These are phyloP conservation scores for Coemansia sp. DNA, from an alignment of 192 early-diverging fungal species.

Conservation along the genomic window DNA sequence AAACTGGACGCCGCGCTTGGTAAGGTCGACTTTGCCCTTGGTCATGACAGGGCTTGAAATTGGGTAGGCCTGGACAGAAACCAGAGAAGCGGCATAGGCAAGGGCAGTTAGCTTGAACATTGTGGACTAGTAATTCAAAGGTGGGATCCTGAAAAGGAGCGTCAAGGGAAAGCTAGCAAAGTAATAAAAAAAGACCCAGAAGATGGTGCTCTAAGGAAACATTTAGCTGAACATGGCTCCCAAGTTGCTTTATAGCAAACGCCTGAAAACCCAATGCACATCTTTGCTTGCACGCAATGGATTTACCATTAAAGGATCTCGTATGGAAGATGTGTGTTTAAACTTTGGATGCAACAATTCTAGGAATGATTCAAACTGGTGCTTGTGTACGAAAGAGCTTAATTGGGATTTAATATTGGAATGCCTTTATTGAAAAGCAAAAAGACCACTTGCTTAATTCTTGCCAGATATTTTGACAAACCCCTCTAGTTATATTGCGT, in stretches of 20 bases:
- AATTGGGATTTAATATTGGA: too few relatives aligned
- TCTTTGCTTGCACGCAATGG: not conserved
- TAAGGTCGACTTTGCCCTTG: not conserved
- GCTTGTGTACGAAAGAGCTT: too few relatives aligned
- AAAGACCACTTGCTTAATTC: too few relatives aligned
- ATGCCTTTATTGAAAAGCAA: too few relatives aligned
- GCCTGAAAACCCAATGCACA: not conserved
- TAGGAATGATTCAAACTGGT: not conserved
- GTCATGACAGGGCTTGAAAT: not conserved
- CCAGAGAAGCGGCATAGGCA: conserved; percentile 16
- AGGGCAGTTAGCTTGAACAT: conserved; percentile 28
- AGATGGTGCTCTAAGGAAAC: conserved; percentile 29
- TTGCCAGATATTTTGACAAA: too few relatives aligned
- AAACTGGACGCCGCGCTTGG: conserved; percentile 12
- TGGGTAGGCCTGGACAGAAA: conserved; percentile 4
- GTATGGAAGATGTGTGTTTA: not conserved
- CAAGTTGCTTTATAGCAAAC: conserved; percentile 18
- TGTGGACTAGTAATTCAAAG: not conserved
- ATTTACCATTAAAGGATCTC: not conserved
- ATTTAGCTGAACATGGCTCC: not conserved
- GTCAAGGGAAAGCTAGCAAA: not conserved
- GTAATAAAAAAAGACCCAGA: conserved; percentile 31
- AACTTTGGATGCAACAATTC: not conserved
- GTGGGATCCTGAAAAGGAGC: not conserved
- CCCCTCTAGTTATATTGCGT: too few relatives aligned